Evolutionary conservation across 1,284 basidiomycete genomes (phyloP), one percentile per base, ranked within the genome.

Genomic region (Lignosus rhinocerotis): DNA sequence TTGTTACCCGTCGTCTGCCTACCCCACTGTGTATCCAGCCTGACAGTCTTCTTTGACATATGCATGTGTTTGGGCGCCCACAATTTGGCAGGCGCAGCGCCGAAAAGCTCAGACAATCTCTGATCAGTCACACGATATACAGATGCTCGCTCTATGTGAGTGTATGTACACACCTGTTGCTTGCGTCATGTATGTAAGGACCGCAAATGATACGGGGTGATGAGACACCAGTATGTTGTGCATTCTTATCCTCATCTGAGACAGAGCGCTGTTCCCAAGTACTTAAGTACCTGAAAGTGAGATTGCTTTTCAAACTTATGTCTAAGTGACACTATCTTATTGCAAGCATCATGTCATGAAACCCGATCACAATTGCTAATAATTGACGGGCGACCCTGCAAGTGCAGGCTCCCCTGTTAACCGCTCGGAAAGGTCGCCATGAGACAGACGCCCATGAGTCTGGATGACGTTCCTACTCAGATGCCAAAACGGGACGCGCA

Each of bases 391-490:
- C 39, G 14, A 30, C 43, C 19, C 43, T 5, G 43, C 21, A 30
- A 1, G 11, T 5, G 25, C 25, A 25, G 2, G 25, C 25, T 25
- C 25, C 21, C 43, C 17, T 31, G 4, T 6, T 45, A 45, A 45
- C 43, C 43, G 43, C 43, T 30, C 21, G 43, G 10, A 14, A 53
- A 41, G 52, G 52, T 47, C 43, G 51, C 44, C 11, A 21, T 11
- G 2, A 25, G 0, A 16, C 10, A 53, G 32, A 32, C 51, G 51
- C 51, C 42, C 2, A 36, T 12, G 39, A 53, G 14, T 45, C 33
- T 32, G 17, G 19, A 9, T 41, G 48, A 32, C 33, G 56, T 47
- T 48, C 56, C 16, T 57, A 57, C 51, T 47, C 45, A 57, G 32
- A 45, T 57, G 30, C 56, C 56, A 36, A 43, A 57, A 33, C 14